Conservation (phyloP, 176 grass and related monocot genomes). For the Oryza punctata region DNA sequence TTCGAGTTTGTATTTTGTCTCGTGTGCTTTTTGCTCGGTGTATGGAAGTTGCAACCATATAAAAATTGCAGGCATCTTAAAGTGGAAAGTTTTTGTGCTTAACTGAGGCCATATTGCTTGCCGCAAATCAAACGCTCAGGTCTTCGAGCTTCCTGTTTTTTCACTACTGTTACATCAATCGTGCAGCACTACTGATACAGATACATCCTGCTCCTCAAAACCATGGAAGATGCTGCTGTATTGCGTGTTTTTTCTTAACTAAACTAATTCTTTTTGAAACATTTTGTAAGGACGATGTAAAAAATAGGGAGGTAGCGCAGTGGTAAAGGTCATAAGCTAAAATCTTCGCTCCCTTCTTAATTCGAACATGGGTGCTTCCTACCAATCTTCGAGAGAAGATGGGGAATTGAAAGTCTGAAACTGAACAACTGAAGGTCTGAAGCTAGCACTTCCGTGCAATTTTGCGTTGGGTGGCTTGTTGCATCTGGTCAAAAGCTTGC, state of each 20-base stretch:
- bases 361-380: not conserved
- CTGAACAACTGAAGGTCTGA: not conserved
- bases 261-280: not conserved
- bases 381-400: not conserved
- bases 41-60: not conserved
- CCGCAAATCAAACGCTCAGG: not conserved
- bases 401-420: not conserved
- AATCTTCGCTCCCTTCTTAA: not conserved
- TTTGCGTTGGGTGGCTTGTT: not conserved
- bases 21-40: not conserved
- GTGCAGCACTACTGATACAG: not conserved
- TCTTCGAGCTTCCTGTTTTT: not conserved
- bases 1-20: not conserved
- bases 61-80: not conserved
- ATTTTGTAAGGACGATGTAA: not conserved
- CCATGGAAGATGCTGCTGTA: not conserved
- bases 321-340: not conserved
- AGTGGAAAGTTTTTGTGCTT: not conserved
- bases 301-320: not conserved
- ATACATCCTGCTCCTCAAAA: not conserved
- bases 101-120: not conserved
- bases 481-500: not conserved
- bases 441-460: not conserved
- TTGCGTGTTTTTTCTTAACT: not conserved
- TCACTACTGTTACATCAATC: not conserved